These are phyloP conservation scores for Brachypodium distachyon DNA, from an alignment of 202 grass and related monocot species.

Conservation along the genomic window DNA sequence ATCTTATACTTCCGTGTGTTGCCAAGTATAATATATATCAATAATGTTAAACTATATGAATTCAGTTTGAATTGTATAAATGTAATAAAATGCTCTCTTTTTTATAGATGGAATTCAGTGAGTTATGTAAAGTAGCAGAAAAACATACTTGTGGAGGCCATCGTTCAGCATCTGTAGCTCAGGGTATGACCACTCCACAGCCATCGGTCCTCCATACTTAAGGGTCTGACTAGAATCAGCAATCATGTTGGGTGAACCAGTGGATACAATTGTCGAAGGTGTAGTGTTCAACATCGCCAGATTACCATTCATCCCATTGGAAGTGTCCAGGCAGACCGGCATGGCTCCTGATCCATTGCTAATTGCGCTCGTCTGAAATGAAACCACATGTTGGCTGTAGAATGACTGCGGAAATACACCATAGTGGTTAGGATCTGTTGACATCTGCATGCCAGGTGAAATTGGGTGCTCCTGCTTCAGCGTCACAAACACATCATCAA, in stretches of 20 bases:
- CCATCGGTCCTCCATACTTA: constrained; percentile 53
- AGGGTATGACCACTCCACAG: constrained; percentile 62
- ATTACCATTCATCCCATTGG: constrained; percentile 33
- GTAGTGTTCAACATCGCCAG: constrained; percentile 35
- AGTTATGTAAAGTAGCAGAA: constrained; percentile 9
- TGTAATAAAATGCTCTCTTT: neutral
- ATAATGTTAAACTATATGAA: neutral
- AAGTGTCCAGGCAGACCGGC: constrained; percentile 35
- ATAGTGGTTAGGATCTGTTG: constrained; percentile 64
- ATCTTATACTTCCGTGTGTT: neutral
- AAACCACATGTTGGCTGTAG: constrained; percentile 82
- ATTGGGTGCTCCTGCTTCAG: constrained; percentile 6
- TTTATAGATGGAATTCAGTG: neutral
- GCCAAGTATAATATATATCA: neutral
- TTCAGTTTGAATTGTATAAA: neutral
- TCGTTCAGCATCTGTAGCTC: constrained; percentile 73
- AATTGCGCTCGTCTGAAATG: constrained; percentile 62
- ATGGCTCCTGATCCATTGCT: constrained; percentile 25
- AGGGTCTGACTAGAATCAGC: constrained; percentile 49
- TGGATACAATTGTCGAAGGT: constrained; percentile 39
- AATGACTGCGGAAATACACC: constrained; percentile 58
- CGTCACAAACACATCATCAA: constrained; percentile 18
- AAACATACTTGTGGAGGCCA: constrained; percentile 62
- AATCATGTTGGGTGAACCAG: constrained; percentile 49
- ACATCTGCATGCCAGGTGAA: constrained; percentile 55